A percentile compares a stretch with the other conserved stretches of the same genome.
These are phyloP conservation scores for Quercus aquifolioides DNA, from an alignment of 306 rosid species.

Conservation along the genomic window DNA sequence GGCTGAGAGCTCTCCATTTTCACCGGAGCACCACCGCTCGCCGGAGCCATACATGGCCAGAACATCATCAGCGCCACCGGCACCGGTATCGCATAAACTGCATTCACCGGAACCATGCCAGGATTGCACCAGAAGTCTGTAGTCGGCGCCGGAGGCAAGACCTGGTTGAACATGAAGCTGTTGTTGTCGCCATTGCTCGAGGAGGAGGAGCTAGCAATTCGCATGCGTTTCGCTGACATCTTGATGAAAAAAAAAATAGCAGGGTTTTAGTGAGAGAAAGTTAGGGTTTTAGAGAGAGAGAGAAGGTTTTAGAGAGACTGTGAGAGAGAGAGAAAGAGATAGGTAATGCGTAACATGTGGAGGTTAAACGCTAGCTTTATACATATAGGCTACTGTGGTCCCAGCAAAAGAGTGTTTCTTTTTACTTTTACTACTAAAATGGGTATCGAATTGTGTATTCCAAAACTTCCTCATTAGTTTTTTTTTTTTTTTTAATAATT, in stretches of 20 bases:
- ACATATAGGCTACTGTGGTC: background rate
- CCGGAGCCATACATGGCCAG: background rate
- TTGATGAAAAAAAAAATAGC: too few relatives aligned
- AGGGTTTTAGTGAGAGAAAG: background rate
- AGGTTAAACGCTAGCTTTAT: too few relatives aligned
- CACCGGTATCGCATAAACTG: background rate
- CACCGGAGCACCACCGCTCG: too few relatives aligned
- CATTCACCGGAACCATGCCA: background rate
- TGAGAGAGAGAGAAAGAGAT: background rate
- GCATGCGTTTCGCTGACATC: conserved; percentile 2
- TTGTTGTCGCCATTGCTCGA: background rate
- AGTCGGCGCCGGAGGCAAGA: background rate
- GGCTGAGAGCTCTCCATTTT: background rate
- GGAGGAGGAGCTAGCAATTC: background rate
- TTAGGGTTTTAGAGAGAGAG: conserved; percentile 16
- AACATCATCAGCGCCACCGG: too few relatives aligned
- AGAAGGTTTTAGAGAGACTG: background rate
- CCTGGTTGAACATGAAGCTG: background rate
- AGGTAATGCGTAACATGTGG: too few relatives aligned
- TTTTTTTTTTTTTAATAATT: too few relatives aligned
- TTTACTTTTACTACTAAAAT: too few relatives aligned
- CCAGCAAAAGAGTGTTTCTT: background rate
- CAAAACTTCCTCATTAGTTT: too few relatives aligned
- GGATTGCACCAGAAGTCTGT: background rate
- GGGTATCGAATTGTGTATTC: too few relatives aligned